phyloP scores from a whole-genome alignment of 2,329 filamentous ascomycete genomes.

The Diaporthe amygdali region DNA sequence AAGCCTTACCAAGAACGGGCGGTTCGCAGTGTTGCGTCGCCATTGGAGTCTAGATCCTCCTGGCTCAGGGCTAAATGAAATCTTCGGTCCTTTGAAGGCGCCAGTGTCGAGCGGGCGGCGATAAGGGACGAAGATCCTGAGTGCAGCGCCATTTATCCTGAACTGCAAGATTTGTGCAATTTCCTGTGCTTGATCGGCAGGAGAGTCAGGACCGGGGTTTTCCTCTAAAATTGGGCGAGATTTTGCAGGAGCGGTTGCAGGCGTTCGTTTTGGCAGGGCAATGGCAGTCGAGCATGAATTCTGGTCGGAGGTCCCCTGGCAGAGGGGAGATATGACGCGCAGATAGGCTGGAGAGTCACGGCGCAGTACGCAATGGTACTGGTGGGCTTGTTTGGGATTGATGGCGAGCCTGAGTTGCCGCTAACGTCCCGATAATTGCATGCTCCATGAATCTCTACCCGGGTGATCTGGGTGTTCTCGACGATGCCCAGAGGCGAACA shows the following conservation, averaged over 20 bases:
- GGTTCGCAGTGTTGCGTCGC: not conserved
- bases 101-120: not conserved
- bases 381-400: slow-evolving; percentile 17
- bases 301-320: not conserved
- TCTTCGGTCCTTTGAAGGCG: not conserved
- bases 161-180: slow-evolving; percentile 15
- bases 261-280: not conserved
- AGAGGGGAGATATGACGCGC: slow-evolving; percentile 8
- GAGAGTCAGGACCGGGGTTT: not conserved
- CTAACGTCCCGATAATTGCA: slow-evolving; percentile 3
- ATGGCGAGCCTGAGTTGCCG: not conserved
- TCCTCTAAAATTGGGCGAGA: not conserved
- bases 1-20: not conserved
- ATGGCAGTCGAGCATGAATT: slow-evolving; percentile 15
- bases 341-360: not conserved
- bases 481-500: not conserved
- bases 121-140: not conserved
- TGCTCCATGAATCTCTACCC: not conserved
- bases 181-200: slow-evolving; percentile 17
- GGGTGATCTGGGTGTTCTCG: not conserved
- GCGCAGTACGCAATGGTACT: slow-evolving; percentile 5
- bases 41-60: not conserved
- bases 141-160: not conserved
- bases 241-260: not conserved
- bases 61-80: not conserved